Evolutionary conservation across 1,139 yeast species (phyloP).

Genomic region (Blastobotrys capitulatus): DNA sequence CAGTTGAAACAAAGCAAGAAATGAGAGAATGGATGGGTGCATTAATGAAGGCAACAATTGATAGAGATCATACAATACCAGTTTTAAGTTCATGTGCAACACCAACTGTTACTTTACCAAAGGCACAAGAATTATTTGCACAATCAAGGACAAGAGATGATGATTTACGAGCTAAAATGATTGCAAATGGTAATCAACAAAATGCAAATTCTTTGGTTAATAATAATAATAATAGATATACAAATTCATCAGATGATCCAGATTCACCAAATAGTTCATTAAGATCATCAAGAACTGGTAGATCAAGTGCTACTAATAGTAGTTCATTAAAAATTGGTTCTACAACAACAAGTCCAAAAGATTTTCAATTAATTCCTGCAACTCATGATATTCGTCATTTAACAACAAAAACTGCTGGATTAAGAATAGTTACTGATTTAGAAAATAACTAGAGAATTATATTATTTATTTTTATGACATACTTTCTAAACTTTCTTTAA

Average conservation of each 20-base stretch:
- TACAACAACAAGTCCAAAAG: constrained; percentile 14
- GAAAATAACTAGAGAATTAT: constrained; percentile 10
- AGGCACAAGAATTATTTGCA: constrained; percentile 81
- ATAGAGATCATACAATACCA: constrained; percentile 87
- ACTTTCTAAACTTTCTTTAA: constrained; percentile 68
- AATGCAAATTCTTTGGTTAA: constrained; percentile 11
- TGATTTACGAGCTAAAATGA: constrained; percentile 27
- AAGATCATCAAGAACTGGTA: constrained; percentile 24
- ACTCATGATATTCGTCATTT: constrained; percentile 20
- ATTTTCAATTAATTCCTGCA: constrained; percentile 11
- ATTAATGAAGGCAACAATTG: constrained; percentile 91
- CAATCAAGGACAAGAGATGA: constrained; percentile 46
- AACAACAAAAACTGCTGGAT: constrained; percentile 27
- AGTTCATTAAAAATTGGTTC: constrained; percentile 11
- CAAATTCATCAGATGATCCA: constrained; percentile 3
- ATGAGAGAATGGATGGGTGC: constrained; percentile 97
- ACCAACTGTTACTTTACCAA: constrained; percentile 81
- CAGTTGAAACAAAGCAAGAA: constrained; percentile 85
- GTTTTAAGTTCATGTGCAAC: constrained; percentile 92
- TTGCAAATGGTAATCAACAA: constrained; percentile 23
- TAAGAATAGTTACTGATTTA: constrained; percentile 24
- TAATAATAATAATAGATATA: not conserved
- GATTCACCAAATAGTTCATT: constrained; percentile 19
- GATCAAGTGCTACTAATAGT: constrained; percentile 22
- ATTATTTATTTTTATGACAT: not conserved